A percentile compares a stretch with the other conserved stretches of the same genome.
These are phyloP conservation scores for Quercus robur DNA, from an alignment of 306 rosid species.

Conservation along the genomic window DNA sequence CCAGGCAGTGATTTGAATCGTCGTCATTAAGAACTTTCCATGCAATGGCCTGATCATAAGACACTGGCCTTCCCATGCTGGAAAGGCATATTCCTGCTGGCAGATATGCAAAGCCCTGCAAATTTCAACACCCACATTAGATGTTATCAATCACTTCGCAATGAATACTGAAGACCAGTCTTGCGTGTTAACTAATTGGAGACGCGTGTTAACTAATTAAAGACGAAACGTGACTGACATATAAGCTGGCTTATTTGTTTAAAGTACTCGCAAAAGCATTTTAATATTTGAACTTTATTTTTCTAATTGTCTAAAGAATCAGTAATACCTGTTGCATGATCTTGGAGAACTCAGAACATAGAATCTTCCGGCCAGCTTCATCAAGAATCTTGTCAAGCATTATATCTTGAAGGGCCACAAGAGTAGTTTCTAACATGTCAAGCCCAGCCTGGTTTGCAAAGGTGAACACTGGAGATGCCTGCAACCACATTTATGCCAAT, in stretches of 20 bases:
- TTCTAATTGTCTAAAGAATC: background rate
- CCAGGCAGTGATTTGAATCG: slow-evolving; percentile 89
- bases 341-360: slow-evolving; percentile 89
- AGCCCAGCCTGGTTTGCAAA: slow-evolving; percentile 97
- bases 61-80: slow-evolving; percentile 85
- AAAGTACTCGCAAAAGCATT: background rate
- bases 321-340: slow-evolving; percentile 84
- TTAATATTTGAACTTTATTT: background rate
- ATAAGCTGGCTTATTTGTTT: background rate
- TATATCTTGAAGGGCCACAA: slow-evolving; percentile 93
- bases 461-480: slow-evolving; percentile 93
- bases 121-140: background rate
- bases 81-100: slow-evolving; percentile 82
- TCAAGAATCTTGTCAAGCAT: slow-evolving; percentile 93
- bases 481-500: slow-evolving; percentile 13
- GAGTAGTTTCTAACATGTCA: slow-evolving; percentile 96
- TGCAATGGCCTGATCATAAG: slow-evolving; percentile 84
- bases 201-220: no score
- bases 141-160: background rate
- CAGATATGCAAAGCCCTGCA: slow-evolving; percentile 80
- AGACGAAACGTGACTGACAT: no score
- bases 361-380: slow-evolving; percentile 80
- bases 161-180: background rate
- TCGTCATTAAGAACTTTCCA: slow-evolving; percentile 95
- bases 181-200: background rate